phyloP scores from a whole-genome alignment of 1,284 basidiomycete species.

The Heterobasidion parviporum region DNA sequence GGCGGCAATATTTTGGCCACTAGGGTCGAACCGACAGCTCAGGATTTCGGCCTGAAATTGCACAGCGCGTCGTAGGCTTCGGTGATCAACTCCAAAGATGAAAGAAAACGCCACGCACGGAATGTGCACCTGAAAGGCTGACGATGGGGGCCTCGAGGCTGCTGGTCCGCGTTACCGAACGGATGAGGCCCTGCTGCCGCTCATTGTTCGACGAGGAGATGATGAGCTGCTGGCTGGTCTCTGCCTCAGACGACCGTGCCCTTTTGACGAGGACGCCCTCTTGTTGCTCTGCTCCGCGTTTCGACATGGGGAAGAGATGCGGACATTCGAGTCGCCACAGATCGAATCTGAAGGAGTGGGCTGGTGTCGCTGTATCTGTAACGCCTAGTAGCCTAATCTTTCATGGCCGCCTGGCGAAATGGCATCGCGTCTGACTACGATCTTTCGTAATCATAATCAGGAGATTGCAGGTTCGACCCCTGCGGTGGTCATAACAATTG shows the following conservation, averaged over 20 bases:
- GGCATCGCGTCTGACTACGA: constrained; percentile 75
- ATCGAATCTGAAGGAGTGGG: neutral
- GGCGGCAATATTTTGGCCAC: constrained; percentile 76
- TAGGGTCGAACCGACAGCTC: constrained; percentile 75
- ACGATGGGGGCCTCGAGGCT: constrained; percentile 75
- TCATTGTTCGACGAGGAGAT: constrained; percentile 69
- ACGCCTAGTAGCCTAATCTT: neutral
- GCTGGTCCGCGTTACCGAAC: constrained; percentile 74
- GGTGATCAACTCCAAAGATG: neutral
- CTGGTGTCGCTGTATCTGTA: neutral
- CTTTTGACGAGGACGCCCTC: constrained; percentile 57
- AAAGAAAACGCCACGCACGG: constrained; percentile 34
- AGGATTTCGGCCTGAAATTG: constrained; percentile 59
- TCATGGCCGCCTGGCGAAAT: constrained; percentile 68
- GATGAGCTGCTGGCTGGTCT: constrained; percentile 51
- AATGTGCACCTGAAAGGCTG: constrained; percentile 69
- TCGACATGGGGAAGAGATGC: constrained; percentile 42
- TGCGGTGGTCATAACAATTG: constrained; percentile 31
- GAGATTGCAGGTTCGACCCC: constrained; percentile 45
- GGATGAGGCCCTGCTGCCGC: constrained; percentile 63
- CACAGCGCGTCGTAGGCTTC: neutral
- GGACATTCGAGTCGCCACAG: neutral
- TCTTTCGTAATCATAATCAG: constrained; percentile 24
- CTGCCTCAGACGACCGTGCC: constrained; percentile 50
- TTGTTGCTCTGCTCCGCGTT: constrained; percentile 51